Conservation (phyloP, 1,284 basidiomycete genomes). For the Phellopilus nigrolimitatus region DNA sequence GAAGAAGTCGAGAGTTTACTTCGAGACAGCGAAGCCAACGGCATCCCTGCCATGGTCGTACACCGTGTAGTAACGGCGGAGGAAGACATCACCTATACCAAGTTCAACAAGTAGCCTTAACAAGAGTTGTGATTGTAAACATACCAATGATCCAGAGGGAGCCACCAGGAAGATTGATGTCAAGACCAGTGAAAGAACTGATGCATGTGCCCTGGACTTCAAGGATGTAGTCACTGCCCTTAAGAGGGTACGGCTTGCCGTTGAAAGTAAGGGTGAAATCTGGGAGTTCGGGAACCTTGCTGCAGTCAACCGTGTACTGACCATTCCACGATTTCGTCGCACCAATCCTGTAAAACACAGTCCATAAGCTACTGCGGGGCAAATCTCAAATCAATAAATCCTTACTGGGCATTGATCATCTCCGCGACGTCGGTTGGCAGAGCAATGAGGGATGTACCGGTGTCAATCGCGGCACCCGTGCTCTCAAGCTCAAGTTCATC, state of each 20-base stretch:
- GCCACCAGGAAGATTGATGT: conserved; percentile 86
- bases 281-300: conserved; percentile 80
- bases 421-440: conserved; percentile 94
- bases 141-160: conserved; percentile 91
- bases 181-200: conserved; percentile 89
- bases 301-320: conserved; percentile 90
- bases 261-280: conserved; percentile 82
- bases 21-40: conserved; percentile 73
- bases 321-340: conserved; percentile 93
- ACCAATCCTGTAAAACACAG: conserved; percentile 54
- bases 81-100: conserved; percentile 75
- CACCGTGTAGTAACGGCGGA: conserved; percentile 89
- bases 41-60: conserved; percentile 86
- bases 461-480: conserved; percentile 96
- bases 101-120: conserved; percentile 17
- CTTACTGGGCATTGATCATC: conserved; percentile 90
- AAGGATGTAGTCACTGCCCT: conserved; percentile 86
- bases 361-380: conserved; percentile 19
- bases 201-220: conserved; percentile 89
- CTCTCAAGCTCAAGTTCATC: conserved; percentile 84
- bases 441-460: conserved; percentile 88
- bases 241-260: conserved; percentile 77
- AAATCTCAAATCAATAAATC: conserved; percentile 21
- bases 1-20: neutral
- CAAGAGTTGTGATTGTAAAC: too few relatives aligned